Percentiles rank a stretch among this genome's conserved stretches.
These are phyloP conservation scores for Sisymbrium irio DNA, from an alignment of 345 rosid species.

Conservation along the genomic window DNA sequence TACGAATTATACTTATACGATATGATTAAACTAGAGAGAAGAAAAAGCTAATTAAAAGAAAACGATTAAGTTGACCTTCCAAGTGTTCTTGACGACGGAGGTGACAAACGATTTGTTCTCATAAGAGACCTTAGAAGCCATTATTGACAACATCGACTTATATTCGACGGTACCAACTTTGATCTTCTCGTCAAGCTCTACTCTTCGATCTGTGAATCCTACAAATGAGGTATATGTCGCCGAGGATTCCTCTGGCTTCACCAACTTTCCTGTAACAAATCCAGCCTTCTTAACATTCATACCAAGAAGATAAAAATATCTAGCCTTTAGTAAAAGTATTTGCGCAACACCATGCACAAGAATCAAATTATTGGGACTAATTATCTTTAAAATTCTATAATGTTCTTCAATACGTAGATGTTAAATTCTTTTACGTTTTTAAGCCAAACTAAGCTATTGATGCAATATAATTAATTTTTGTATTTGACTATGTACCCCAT, in stretches of 20 bases:
- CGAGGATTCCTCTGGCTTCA: slow-evolving; percentile 41
- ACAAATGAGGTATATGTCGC: slow-evolving; percentile 38
- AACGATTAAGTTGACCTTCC: slow-evolving; percentile 39
- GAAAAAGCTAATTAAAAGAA: no score
- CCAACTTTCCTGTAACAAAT: slow-evolving; percentile 39
- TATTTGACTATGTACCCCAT: neutral
- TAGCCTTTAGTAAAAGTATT: neutral
- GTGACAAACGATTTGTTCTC: slow-evolving; percentile 42
- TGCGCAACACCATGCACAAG: neutral
- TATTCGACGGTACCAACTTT: slow-evolving; percentile 34
- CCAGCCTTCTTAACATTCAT: no score
- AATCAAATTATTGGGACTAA: neutral
- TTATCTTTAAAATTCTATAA: no score
- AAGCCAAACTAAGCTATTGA: no score
- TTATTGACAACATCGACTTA: slow-evolving; percentile 43
- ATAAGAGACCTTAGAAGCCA: slow-evolving; percentile 57
- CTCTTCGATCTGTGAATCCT: slow-evolving; percentile 40
- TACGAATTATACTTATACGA: no score
- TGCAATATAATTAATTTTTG: no score
- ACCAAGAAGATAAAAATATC: no score
- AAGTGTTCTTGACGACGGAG: slow-evolving; percentile 30
- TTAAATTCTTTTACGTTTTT: no score
- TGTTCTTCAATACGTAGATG: no score
- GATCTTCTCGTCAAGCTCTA: slow-evolving; percentile 41
- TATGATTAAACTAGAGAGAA: no score